Evolutionary conservation across 352 stramenopile genomes (phyloP), one percentile per base, ranked within the genome.

Genomic region (Pythium vanterpoolii): DNA sequence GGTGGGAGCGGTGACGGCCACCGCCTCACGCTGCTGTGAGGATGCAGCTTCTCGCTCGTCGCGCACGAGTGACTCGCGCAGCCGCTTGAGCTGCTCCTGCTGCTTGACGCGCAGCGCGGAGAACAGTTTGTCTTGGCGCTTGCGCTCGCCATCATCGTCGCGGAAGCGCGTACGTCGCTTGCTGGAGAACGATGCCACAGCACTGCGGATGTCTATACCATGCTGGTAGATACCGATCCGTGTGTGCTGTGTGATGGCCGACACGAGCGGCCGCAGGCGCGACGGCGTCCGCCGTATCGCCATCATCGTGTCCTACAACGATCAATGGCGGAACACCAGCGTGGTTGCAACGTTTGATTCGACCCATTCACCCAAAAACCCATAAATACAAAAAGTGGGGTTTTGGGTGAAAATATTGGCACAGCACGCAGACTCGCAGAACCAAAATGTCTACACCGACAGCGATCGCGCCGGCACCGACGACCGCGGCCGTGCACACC

Each of bases 101-200:
- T 72, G 64, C 64, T 72, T 72, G 40, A 68, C 40, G 14, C 64
- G 64, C 40, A 72, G 54, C 24, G 57, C 59, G 39, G 59, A 67
- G 64, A 72, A 72, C 42, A 72, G 53, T 48, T 72, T 72, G 59
- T 67, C 56, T 39, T 55, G 28, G 51, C 64, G 64, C 31, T 60
- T 59, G 46, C 14, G 40, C 26, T 66, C 57, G 38, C 54, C 46
- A 9, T 56, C 49, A 7, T 53, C 39, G 27, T 42, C 40, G 26
- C 47, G 28, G 48, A 54, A 64, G 5, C 64, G 64, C 57, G 64
- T 59, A 18, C 64, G 64, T n/a, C 64, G 64, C 53, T 71, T 71
- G 49, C 64, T 71, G 31, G 64, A 71, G 57, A 71, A 71, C 9
- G 19, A 34, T 16, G 59, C 49, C 5, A 44, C 30, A 9, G 28